Base-by-base conservation (phyloP, 129 eudicot species). In the Flaveria linearis region DNA sequence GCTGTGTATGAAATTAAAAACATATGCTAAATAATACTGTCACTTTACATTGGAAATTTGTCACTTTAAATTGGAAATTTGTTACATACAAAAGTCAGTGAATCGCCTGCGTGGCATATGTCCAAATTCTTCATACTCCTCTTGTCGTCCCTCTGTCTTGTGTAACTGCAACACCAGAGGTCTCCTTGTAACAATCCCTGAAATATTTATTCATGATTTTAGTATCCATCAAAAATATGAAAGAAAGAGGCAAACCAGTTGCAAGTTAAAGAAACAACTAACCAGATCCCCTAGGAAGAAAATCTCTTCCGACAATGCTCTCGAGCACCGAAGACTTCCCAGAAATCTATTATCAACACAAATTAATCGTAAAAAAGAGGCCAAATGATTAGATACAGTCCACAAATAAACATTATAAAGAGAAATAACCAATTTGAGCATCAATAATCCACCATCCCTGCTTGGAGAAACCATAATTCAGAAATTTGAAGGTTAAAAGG, bases 141-240 rank as follows among this genome's bases (percentile, higher is more conserved):
- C 90, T 50, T 82, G 84, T n/a, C 87, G 86, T 4, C 84, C 86
- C 62, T 88, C 98, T 36, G 83, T 90, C 76, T 88, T 87, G 45
- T 92, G 94, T 78, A 92, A 62, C 75, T 92, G 98, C 86, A 92
- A 85, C 84, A 92, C 98, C 87, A 92, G 79, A 0, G 98, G 98
- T 28, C 98, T 78, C 85, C 98, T 84, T 61, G 98, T 92, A 28
- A 92, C 98, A 77, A 90, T 92, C 22, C 98, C 98, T 92, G 82
- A 33, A 60, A 66, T 30, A 4, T 3, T 3, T 64, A 46, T 10
- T 11, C 58, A 66, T 23, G 4, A 20, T 42, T 52, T 64, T 47
- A 80, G 56, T 12, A 23, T 11, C 20, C 4, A 18, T 71, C 15
- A 60, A 17, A 47, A 47, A 18, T 10, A 25, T 1, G 45, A 46